Conservation (phyloP, 768 basidiomycete genomes). For the Roridomyces roridus region DNA sequence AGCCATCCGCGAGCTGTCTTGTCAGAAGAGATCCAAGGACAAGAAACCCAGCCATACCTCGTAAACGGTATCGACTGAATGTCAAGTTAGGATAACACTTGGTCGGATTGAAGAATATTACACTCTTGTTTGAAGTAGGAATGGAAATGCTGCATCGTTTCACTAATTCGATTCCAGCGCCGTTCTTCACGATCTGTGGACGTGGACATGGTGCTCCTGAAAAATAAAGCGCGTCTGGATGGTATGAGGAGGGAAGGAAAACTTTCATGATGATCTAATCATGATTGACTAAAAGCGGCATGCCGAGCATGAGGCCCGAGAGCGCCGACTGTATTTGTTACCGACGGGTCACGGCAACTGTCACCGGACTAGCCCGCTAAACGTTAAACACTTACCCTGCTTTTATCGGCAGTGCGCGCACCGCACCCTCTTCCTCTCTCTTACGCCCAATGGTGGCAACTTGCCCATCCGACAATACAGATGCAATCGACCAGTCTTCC, state of each 20-base stretch:
- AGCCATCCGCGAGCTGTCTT: slow-evolving; percentile 57
- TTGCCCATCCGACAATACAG: slow-evolving; percentile 62
- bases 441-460: not conserved
- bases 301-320: too few species aligned
- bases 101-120: slow-evolving; percentile 22
- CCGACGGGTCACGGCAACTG: too few species aligned
- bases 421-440: too few species aligned
- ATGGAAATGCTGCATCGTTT: slow-evolving; percentile 46
- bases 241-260: too few species aligned
- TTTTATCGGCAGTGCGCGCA: too few species aligned
- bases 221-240: too few species aligned
- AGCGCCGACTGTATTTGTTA: too few species aligned
- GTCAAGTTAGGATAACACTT: not conserved
- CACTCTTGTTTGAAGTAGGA: slow-evolving; percentile 56
- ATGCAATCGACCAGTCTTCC: slow-evolving; percentile 54
- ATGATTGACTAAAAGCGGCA: too few species aligned
- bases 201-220: slow-evolving; percentile 1
- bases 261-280: too few species aligned
- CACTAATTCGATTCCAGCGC: slow-evolving; percentile 34
- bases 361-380: too few species aligned
- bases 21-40: not conserved
- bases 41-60: slow-evolving; percentile 36
- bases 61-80: slow-evolving; percentile 51
- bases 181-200: slow-evolving; percentile 22
- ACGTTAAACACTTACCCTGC: too few species aligned